Evolutionary conservation across 78 protist species (phyloP).

Genomic region (Dictyostelium purpureum): DNA sequence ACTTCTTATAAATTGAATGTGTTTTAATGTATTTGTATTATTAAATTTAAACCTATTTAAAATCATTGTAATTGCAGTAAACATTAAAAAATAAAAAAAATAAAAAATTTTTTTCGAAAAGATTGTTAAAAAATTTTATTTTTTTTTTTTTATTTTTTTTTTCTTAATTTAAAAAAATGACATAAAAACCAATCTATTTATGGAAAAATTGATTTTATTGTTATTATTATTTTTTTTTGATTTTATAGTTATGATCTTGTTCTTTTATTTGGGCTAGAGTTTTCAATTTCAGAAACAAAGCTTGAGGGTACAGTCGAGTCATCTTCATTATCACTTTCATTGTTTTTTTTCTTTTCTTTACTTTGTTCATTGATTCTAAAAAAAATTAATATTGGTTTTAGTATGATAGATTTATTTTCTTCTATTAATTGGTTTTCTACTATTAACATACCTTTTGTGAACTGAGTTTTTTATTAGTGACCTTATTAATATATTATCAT

Average conservation of each 20-base stretch:
- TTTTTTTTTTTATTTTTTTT: too few species aligned
- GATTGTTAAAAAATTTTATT: background rate
- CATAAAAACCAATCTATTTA: too few species aligned
- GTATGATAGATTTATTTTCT: background rate
- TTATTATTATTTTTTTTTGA: background rate
- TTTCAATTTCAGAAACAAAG: background rate
- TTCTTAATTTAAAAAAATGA: too few species aligned
- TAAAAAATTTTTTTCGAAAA: too few species aligned
- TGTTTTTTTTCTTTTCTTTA: background rate
- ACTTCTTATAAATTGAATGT: too few species aligned
- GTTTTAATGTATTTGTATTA: too few species aligned
- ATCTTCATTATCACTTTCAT: background rate
- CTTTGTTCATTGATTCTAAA: background rate
- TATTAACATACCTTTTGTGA: background rate
- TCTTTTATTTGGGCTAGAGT: background rate
- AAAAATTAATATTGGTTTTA: background rate
- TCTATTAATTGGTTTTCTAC: too few species aligned
- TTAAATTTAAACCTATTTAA: too few species aligned
- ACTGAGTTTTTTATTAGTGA: background rate
- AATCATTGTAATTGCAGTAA: too few species aligned
- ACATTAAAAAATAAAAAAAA: too few species aligned
- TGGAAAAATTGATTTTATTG: too few species aligned
- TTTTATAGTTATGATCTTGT: background rate
- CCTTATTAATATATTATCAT: constrained; percentile 6
- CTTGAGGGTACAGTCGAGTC: background rate